Evolutionary conservation across 2,329 filamentous ascomycete species (phyloP), one percentile per base, ranked within the genome.

Genomic region (Domatiomyces catenatus): DNA sequence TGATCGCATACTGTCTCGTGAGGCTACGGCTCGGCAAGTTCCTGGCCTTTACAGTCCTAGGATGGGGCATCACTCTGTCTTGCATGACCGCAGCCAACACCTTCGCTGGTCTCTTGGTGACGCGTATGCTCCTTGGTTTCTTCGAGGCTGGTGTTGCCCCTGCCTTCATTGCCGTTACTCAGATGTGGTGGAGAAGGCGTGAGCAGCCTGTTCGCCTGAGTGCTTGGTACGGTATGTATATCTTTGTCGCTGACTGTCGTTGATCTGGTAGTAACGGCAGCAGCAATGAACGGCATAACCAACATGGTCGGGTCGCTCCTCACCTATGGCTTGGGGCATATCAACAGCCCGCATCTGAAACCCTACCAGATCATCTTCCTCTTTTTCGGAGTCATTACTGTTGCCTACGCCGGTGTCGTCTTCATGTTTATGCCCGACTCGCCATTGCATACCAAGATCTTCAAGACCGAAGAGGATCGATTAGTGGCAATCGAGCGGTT

Each of bases 21-120:
- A 79, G 77, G 57, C 65, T 81, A 2, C 77, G 75, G 1, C 71
- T 80, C 39, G 77, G 75, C 36, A 80, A 81, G 56, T 77, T 81
- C 48, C 72, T 75, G 20, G 75, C 74, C 0, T 62, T 63, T 1
- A 75, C 74, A 57, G 68, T 73, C 0, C 65, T 77, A 48, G 64
- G 67, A 39, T 79, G 75, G 71, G 75, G 73, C 12, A 70, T 71
- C 5, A 71, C 72, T 0, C 62, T 78, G 39, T 63, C 71, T 0
- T 66, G 67, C 36, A 77, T 78, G 74, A 69, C 74, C 0, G 73
- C 73, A 44, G 72, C 74, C 2, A 66, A 67, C 19, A 70, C 64
- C 32, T 81, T 78, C 58, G 60, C 60, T 0, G 66, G 48, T 6
- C 62, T 80, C 36, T 67, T 79, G 60, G 68, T 67, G 2, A 70